Base-by-base conservation (phyloP, 306 rosid species). In the Ormosia emarginata region DNA sequence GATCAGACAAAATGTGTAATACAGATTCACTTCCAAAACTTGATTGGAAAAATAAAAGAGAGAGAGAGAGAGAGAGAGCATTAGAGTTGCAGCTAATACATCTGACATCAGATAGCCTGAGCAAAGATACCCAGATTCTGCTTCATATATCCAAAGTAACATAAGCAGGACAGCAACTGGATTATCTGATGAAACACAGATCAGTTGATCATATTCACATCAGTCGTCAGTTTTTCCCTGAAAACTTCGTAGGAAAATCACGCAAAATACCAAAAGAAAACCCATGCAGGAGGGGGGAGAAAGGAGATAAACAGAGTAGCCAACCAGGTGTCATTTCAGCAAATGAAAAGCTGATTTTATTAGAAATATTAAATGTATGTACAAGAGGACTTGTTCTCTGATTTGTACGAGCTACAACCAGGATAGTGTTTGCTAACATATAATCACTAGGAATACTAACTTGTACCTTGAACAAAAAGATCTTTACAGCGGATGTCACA, bases 351-450 rank as follows among this genome's bases (percentile, higher is more conserved):
- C 84, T 86, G 86, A 76, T 89, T 90, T 95, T 93, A 90, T 92
- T 95, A 75, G 87, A 87, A 90, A 90, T 89, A 87, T 92, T 82
- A 90, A 93, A 86, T 93, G 94, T 91, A 95, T 93, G 91, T 95
- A 95, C 99, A 95, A 59, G 93, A 86, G 97, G 90, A 67, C 73
- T 82, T 79, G 89, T 89, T 90, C 91, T 90, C 94, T 85, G 94
- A 89, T 84, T 85, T 80, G 90, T 87, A 86, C 85, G 90, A 84
- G 92, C 92, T 90, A 90, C 97, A 89, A 87, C 89, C 92, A 91
- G 90, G 87, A 79, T 77, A 88, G 83, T 89, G 90, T 90, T 91
- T 82, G 88, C 98, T 95, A 89, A 83, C 80, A 91, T 88, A 91
- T 91, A 87, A 93, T 90, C 87, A 86, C 94, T 81, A 93, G 83